Base-by-base conservation (phyloP, 805 yeast species). In the Saitoella complicata region DNA sequence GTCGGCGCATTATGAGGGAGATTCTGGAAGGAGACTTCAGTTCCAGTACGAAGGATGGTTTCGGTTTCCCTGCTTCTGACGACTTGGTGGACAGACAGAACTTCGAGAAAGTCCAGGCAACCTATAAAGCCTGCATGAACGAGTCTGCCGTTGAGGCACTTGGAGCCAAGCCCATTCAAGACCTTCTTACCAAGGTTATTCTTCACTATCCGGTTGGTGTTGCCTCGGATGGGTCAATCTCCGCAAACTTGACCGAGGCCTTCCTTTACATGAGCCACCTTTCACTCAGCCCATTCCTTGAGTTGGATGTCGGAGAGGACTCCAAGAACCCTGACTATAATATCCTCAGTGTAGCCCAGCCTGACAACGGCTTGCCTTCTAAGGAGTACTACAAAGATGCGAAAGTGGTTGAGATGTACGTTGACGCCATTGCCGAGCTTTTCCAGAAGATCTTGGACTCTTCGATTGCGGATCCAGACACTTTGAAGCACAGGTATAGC, bases 101-200 rank as follows among this genome's bases (percentile, higher is more conserved):
- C 32, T 49, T 46, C 46, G 46, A 40, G 10, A 49, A 49, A 44
- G 52, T 51, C 11, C 33, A 51, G 12, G 49, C 51, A n/a, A 49
- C 49, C 31, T 49, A 49, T 40, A 37, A 33, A 11, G 52, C 52
- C 5, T 49, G 52, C 49, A 49, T 49, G 52, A 43, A 49, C 40
- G 43, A 45, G 31, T 47, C 45, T 10, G 46, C 45, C 10, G 49
- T 49, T 10, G 42, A 45, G 8, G 41, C 39, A 6, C 46, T 37
- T 13, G 52, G 51, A 8, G 47, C 44, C 29, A 46, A 32, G 41
- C 52, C 52, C 5, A n/a, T 49, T 6, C 49, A 48, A 7, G 43
- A 44, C 40, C 37, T 49, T 32, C 44, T 49, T 37, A 47, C 45
- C 38, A 34, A 42, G 32, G 38, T 49, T 12, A 42, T 45, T 43